Evolutionary conservation across 2,329 filamentous ascomycete species (phyloP), one percentile per base, ranked within the genome.

Genomic region (Cadophora sp.): DNA sequence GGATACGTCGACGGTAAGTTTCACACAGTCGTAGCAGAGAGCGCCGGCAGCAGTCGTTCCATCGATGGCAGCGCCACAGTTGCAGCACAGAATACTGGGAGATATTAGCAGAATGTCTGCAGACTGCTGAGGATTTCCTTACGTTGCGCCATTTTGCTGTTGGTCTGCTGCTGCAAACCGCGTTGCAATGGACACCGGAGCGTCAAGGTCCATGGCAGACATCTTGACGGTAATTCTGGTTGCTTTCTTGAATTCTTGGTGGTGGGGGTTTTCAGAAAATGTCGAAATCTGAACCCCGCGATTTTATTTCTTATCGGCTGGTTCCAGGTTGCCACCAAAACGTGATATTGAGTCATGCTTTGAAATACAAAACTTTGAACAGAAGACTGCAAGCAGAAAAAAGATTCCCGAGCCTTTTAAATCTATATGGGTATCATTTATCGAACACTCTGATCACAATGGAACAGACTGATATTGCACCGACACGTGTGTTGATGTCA

Each of bases 31-130:
- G 80, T 93, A 93, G 83, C 96, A 99, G 66, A 97, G 89, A 48
- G 96, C 94, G 69, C 94, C 94, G 62, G 91, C 90, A 30, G 92
- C 85, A 16, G 89, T 88, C 20, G 94, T 97, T 79, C 96, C 96
- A 80, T 97, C 94, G 76, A 99, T 97, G 47, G 95, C 91, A 68
- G 93, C 94, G 77, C 95, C 96, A 80, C 96, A 99, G 85, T 98
- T 97, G 83, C 93, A 97, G 81, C 96, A 99, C 66, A 99, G 91
- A 77, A 98, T 97, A n/a, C 89, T 92, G 67, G 62, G 65, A 64
- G 14, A 50, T 64, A 71, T 70, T 73, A 70, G 63, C 60, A 56
- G 61, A 63, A 58, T 64, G 58, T 67, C 48, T 39, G 18, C n/a
- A 7, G 51, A 39, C 41, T 33, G 59, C 59, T 55, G 43, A 51